Evolutionary conservation across 176 grass and related monocot species (phyloP).

Genomic region (Hordeum marinum): DNA sequence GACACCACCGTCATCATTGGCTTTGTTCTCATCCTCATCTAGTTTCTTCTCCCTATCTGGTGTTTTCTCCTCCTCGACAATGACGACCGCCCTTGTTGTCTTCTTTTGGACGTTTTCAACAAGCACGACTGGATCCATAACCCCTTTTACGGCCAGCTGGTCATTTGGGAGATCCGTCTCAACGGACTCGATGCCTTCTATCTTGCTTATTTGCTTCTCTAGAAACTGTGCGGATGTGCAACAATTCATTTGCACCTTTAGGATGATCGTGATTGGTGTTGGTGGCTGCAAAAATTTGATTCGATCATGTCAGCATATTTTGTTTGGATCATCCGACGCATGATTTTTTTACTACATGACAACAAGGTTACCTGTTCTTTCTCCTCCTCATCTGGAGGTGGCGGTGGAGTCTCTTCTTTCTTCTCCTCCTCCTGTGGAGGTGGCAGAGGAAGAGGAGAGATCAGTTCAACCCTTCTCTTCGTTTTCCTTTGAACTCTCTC

Average conservation of each 20-base stretch:
- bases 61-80: constrained; percentile 40
- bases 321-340: not conserved
- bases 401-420: too few relatives aligned
- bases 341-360: too few relatives aligned
- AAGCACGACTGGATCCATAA: constrained; percentile 38
- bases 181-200: constrained; percentile 59
- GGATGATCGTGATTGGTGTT: constrained; percentile 37
- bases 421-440: constrained; percentile 36
- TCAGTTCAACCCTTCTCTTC: constrained; percentile 54
- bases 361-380: constrained; percentile 54
- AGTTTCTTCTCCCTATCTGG: constrained; percentile 38
- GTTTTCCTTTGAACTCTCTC: constrained; percentile 71
- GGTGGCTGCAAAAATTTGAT: constrained; percentile 28
- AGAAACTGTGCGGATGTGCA: constrained; percentile 43
- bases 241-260: constrained; percentile 65
- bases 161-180: constrained; percentile 38
- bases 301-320: not conserved
- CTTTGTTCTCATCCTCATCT: constrained; percentile 25
- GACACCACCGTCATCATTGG: not conserved
- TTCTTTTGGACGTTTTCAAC: constrained; percentile 41
- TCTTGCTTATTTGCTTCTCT: constrained; percentile 50
- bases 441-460: constrained; percentile 49
- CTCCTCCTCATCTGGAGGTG: constrained; percentile 35
- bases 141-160: constrained; percentile 52
- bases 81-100: constrained; percentile 42